These are phyloP conservation scores for Guyanaporus albipodus DNA, from an alignment of 768 basidiomycete genomes.

Conservation along the genomic window DNA sequence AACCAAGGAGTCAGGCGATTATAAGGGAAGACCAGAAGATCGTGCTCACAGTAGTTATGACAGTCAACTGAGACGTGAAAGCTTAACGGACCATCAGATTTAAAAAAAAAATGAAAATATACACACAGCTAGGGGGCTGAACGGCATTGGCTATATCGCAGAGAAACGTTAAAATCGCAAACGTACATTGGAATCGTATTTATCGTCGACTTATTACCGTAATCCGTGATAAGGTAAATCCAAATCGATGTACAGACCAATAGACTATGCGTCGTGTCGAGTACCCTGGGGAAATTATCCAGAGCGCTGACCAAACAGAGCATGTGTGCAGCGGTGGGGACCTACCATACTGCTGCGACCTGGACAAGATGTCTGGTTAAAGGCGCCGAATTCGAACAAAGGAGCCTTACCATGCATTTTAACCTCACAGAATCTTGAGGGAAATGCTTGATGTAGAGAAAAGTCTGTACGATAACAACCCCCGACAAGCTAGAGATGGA, in stretches of 20 bases:
- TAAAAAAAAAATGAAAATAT: neutral
- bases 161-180: neutral
- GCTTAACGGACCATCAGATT: neutral
- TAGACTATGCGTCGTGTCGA: slow-evolving; percentile 40
- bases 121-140: slow-evolving; percentile 28
- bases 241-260: slow-evolving; percentile 40
- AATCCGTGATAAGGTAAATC: slow-evolving; percentile 43
- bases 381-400: neutral
- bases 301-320: neutral
- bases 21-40: neutral
- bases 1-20: slow-evolving; percentile 14
- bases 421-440: slow-evolving; percentile 19
- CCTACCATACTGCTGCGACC: slow-evolving; percentile 29
- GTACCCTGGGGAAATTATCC: slow-evolving; percentile 16
- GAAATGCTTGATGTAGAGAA: slow-evolving; percentile 30
- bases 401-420: slow-evolving; percentile 22
- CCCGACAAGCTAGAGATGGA: slow-evolving; percentile 25
- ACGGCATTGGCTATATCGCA: neutral
- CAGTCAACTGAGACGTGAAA: slow-evolving; percentile 20
- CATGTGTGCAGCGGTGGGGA: neutral
- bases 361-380: neutral
- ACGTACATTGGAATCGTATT: slow-evolving; percentile 45
- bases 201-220: slow-evolving; percentile 36
- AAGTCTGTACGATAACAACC: slow-evolving; percentile 23
- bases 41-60: slow-evolving; percentile 29